These are phyloP conservation scores for Lentinula raphanica DNA, from an alignment of 768 basidiomycete genomes.

Conservation along the genomic window DNA sequence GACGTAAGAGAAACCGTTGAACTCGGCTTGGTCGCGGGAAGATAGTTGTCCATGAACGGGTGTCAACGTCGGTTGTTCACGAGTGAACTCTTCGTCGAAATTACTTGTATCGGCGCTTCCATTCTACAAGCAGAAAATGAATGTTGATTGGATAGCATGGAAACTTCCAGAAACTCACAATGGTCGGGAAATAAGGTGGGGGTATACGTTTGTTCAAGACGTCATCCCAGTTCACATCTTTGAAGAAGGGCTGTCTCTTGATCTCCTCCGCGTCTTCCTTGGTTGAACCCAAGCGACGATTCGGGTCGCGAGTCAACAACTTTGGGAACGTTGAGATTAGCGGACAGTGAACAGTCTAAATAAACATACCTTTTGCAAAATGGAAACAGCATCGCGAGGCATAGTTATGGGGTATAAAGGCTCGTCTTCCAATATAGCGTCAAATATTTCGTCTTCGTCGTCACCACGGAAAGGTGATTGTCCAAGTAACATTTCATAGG, in stretches of 20 bases:
- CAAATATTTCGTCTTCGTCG: constrained; percentile 99
- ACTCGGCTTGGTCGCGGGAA: constrained; percentile 87
- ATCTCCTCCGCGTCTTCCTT: constrained; percentile 95
- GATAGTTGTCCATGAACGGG: constrained; percentile 95
- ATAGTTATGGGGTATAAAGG: constrained; percentile 98
- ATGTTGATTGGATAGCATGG: neutral
- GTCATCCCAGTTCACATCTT: constrained; percentile 95
- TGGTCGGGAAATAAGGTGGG: constrained; percentile 94
- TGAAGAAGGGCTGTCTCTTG: constrained; percentile 97
- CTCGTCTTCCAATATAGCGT: constrained; percentile 97
- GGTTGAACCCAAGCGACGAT: constrained; percentile 83
- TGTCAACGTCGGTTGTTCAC: constrained; percentile 93
- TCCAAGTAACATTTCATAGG: constrained; percentile 97
- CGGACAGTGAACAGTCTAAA: neutral
- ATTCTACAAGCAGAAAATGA: constrained; percentile 42
- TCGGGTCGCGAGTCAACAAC: constrained; percentile 90
- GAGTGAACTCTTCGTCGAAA: constrained; percentile 96
- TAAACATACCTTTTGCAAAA: constrained; percentile 80
- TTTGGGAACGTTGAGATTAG: too few relatives aligned
- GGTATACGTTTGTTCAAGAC: constrained; percentile 97
- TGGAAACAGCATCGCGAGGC: constrained; percentile 95
- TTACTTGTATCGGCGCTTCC: constrained; percentile 86
- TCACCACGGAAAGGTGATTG: constrained; percentile 99
- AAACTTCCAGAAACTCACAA: constrained; percentile 51
- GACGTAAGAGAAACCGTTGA: constrained; percentile 97